Conservation (phyloP, 2,329 filamentous ascomycete genomes). For the Calonectria crousiana region DNA sequence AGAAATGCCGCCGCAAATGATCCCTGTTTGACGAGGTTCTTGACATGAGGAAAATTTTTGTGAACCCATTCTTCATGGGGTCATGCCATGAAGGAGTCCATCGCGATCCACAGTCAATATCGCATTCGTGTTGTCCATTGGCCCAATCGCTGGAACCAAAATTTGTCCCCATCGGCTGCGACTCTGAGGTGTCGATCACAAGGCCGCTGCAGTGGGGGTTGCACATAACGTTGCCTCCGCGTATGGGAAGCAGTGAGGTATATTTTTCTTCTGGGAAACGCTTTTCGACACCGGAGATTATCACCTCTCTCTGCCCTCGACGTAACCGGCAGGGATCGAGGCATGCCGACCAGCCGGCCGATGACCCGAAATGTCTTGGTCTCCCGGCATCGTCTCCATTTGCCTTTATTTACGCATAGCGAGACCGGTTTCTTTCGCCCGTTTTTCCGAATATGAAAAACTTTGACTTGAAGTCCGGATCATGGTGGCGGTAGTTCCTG, state of each 20-base stretch:
- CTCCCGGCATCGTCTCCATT: neutral
- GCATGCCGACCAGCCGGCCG: neutral
- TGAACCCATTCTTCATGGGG: slow-evolving; percentile 6
- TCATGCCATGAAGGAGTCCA: slow-evolving; percentile 2
- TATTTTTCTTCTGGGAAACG: neutral
- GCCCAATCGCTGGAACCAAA: neutral
- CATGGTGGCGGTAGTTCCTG: neutral
- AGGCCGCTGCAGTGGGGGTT: neutral
- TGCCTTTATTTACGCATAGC: neutral
- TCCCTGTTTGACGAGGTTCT: neutral
- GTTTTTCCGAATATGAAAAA: neutral
- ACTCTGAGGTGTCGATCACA: slow-evolving; percentile 4
- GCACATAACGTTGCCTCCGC: neutral
- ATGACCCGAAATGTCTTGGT: neutral
- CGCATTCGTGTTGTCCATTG: neutral
- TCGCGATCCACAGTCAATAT: slow-evolving; percentile 2
- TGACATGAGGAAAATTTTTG: neutral
- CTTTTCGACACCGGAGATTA: neutral
- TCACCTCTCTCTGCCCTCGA: neutral
- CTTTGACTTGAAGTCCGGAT: neutral
- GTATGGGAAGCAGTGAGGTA: slow-evolving; percentile 7
- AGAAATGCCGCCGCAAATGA: slow-evolving; percentile 4
- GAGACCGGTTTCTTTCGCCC: neutral
- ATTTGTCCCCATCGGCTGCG: neutral
- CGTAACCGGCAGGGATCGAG: neutral